Evolutionary conservation across 2,329 filamentous ascomycete genomes (phyloP).

Genomic region (Thelonectria olida): DNA sequence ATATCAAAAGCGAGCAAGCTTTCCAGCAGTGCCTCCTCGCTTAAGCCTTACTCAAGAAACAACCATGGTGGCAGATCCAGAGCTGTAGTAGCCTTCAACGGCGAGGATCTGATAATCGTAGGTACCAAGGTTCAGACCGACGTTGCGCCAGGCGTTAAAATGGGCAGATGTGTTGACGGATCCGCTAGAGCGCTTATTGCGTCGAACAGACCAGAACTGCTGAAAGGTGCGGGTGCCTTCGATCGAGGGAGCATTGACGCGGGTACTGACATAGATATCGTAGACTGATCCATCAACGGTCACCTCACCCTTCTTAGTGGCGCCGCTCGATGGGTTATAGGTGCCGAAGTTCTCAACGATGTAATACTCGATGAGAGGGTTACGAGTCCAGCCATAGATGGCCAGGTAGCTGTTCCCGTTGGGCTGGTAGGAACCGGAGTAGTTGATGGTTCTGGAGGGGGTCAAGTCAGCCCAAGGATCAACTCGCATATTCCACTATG

Average conservation of each 20-base stretch:
- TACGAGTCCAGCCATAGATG: constrained; percentile 50
- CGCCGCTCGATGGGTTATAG: constrained; percentile 46
- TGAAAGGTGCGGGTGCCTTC: constrained; percentile 58
- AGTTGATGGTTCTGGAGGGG: constrained; percentile 24
- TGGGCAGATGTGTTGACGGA: constrained; percentile 59
- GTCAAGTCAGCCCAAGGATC: too few species aligned
- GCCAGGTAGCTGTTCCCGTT: constrained; percentile 48
- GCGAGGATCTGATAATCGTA: constrained; percentile 64
- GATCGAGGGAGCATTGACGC: constrained; percentile 55
- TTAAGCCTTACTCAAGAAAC: too few species aligned
- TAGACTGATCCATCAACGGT: constrained; percentile 48
- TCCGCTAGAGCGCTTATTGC: constrained; percentile 57
- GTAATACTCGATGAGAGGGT: constrained; percentile 50
- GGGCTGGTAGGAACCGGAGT: constrained; percentile 43
- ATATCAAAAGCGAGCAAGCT: too few species aligned
- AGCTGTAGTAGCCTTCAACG: constrained; percentile 61
- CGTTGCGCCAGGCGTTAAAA: constrained; percentile 60
- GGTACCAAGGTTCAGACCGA: constrained; percentile 56
- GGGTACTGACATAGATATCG: constrained; percentile 46
- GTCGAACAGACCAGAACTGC: constrained; percentile 62
- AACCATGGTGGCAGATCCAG: constrained; percentile 56
- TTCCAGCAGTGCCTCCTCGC: too few species aligned
- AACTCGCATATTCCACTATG: too few species aligned
- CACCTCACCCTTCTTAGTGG: constrained; percentile 43
- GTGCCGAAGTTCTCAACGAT: constrained; percentile 50